Percentiles rank a stretch among this genome's conserved stretches.
These are phyloP conservation scores for Termitomyces sp. DNA, from an alignment of 768 basidiomycete genomes.

Conservation along the genomic window DNA sequence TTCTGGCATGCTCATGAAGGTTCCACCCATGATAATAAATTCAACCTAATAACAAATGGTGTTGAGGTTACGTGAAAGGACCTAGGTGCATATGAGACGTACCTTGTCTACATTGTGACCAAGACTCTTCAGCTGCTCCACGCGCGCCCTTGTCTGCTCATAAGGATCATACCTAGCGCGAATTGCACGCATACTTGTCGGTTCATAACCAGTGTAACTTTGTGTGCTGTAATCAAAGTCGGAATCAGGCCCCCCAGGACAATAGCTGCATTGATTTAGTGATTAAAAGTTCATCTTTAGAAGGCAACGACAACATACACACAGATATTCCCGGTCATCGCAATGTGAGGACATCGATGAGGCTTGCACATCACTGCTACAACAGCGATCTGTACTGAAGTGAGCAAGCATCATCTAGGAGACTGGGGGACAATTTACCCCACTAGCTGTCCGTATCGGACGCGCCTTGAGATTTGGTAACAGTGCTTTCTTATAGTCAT, in stretches of 20 bases:
- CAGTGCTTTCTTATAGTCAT: conserved; percentile 91
- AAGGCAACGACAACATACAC: conserved; percentile 54
- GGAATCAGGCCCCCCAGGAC: conserved; percentile 97
- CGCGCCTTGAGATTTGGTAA: conserved; percentile 88
- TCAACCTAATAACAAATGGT: conserved; percentile 52
- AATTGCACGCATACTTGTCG: conserved; percentile 98
- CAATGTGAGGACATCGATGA: conserved; percentile 98
- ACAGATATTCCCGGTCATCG: conserved; percentile 99
- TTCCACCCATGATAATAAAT: conserved; percentile 97
- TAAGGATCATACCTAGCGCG: conserved; percentile 94
- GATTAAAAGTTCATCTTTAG: not conserved
- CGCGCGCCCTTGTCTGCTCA: conserved; percentile 91
- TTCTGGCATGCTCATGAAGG: conserved; percentile 99
- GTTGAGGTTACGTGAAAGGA: not conserved
- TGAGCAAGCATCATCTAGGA: not conserved
- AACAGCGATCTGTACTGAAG: conserved; percentile 77
- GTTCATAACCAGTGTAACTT: conserved; percentile 92
- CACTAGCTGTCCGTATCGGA: conserved; percentile 95
- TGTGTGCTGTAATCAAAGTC: conserved; percentile 99
- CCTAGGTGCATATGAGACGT: conserved; percentile 5
- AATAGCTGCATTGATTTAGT: conserved; percentile 57
- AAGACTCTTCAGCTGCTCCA: conserved; percentile 93
- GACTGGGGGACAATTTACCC: conserved; percentile 50
- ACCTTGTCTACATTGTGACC: conserved; percentile 98
- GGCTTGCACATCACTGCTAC: conserved; percentile 99